Percentiles rank a stretch among this genome's conserved stretches.
Evolutionary conservation across 2,329 filamentous ascomycete genomes (phyloP).

Genomic region (Capronia americana): DNA sequence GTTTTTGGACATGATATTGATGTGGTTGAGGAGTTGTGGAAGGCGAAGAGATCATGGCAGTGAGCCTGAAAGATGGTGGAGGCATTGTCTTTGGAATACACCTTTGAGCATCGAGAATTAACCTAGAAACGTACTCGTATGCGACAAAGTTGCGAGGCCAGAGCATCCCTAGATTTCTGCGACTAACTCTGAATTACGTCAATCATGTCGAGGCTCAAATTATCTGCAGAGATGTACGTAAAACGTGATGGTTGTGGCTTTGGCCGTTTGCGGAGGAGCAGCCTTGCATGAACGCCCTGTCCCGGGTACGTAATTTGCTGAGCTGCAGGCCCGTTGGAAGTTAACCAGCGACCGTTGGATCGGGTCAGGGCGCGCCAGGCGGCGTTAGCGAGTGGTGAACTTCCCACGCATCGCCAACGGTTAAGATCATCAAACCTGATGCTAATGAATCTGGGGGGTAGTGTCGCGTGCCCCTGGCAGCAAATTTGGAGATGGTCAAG

Average conservation of each 20-base stretch:
- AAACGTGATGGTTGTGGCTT: constrained; percentile 1
- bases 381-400: not conserved
- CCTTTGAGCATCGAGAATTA: not conserved
- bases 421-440: not conserved
- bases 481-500: not conserved
- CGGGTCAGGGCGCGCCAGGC: not conserved
- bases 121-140: not conserved
- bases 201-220: not conserved
- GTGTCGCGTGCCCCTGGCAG: not conserved
- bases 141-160: not conserved
- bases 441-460: not conserved
- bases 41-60: not conserved
- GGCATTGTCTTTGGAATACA: not conserved
- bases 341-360: not conserved
- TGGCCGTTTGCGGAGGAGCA: constrained; percentile 13
- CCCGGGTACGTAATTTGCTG: not conserved
- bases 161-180: not conserved
- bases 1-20: constrained; percentile 6
- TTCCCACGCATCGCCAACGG: not conserved
- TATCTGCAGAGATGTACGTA: not conserved
- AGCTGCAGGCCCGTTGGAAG: not conserved
- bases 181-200: not conserved
- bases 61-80: not conserved
- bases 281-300: constrained; percentile 11
- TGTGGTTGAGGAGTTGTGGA: not conserved